These are phyloP conservation scores for Ogataea hybrid DNA, from an alignment of 1,139 yeast species.

Conservation along the genomic window DNA sequence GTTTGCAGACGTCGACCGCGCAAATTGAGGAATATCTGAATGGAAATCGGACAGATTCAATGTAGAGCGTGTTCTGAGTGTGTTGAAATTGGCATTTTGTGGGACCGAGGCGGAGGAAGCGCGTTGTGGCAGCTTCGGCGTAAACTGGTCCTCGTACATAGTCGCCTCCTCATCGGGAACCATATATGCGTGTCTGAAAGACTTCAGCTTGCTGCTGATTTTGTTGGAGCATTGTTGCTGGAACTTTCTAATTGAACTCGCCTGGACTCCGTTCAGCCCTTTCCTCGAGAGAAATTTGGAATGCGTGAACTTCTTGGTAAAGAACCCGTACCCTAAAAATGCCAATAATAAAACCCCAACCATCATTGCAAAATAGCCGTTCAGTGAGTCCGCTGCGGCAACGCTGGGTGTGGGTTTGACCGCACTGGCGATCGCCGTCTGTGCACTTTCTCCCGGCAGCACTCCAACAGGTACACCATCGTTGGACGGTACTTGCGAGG, in stretches of 20 bases:
- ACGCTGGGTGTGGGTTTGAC: not conserved
- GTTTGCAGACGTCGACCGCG: constrained; percentile 14
- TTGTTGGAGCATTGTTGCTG: constrained; percentile 8
- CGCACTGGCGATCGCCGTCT: not conserved
- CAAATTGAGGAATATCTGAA: constrained; percentile 8
- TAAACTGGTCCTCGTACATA: constrained; percentile 6
- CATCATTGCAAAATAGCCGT: constrained; percentile 11
- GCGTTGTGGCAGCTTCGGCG: constrained; percentile 16
- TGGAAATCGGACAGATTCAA: constrained; percentile 17
- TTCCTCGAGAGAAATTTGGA: constrained; percentile 1
- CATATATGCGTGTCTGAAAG: constrained; percentile 11
- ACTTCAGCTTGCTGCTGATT: constrained; percentile 1
- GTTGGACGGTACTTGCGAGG: constrained; percentile 26
- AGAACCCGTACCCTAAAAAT: constrained; percentile 10
- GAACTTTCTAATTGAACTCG: constrained; percentile 1
- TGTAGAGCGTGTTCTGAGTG: constrained; percentile 22
- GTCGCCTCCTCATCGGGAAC: constrained; percentile 13
- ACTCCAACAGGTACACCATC: constrained; percentile 25
- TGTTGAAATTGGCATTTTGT: constrained; percentile 2
- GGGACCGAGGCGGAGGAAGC: constrained; percentile 3
- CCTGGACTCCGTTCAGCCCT: constrained; percentile 1
- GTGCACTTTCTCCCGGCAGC: constrained; percentile 16
- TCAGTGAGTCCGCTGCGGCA: constrained; percentile 4
- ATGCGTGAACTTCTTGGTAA: constrained; percentile 9
- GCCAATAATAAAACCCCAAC: constrained; percentile 16